phyloP scores from a whole-genome alignment of 2,329 filamentous ascomycete genomes.

The Tolypocladium endophyticum region DNA sequence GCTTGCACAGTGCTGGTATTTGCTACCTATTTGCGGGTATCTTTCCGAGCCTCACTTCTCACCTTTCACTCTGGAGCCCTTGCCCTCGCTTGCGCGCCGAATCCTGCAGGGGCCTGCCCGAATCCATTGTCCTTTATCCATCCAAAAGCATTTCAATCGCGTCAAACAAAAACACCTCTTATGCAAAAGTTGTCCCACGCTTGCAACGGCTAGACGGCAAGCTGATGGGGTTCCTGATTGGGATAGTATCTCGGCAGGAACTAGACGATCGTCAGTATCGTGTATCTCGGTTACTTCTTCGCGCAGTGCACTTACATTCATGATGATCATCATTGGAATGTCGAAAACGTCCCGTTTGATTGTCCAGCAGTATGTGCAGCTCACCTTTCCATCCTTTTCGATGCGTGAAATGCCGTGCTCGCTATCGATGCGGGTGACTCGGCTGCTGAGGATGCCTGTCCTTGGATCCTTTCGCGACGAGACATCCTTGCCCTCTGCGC shows the following conservation, averaged over 20 bases:
- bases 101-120: neutral
- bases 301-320: slow-evolving; percentile 67
- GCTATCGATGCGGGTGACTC: slow-evolving; percentile 54
- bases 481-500: slow-evolving; percentile 28
- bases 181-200: slow-evolving; percentile 11
- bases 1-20: neutral
- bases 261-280: slow-evolving; percentile 22
- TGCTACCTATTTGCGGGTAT: slow-evolving; percentile 2
- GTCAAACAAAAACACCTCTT: neutral
- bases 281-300: neutral
- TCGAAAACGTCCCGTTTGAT: slow-evolving; percentile 96
- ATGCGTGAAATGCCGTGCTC: slow-evolving; percentile 74
- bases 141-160: neutral
- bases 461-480: slow-evolving; percentile 33
- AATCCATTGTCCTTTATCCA: neutral
- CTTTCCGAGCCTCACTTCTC: neutral
- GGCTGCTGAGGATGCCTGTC: slow-evolving; percentile 42
- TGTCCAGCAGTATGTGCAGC: slow-evolving; percentile 94
- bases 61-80: neutral
- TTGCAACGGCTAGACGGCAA: slow-evolving; percentile 34
- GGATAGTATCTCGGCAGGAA: slow-evolving; percentile 51
- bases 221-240: slow-evolving; percentile 43
- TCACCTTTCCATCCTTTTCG: slow-evolving; percentile 80
- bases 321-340: slow-evolving; percentile 96
- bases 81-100: neutral